Evolutionary conservation across 805 yeast genomes (phyloP), one percentile per base, ranked within the genome.

Genomic region (Nakazawaea wyomingensis): DNA sequence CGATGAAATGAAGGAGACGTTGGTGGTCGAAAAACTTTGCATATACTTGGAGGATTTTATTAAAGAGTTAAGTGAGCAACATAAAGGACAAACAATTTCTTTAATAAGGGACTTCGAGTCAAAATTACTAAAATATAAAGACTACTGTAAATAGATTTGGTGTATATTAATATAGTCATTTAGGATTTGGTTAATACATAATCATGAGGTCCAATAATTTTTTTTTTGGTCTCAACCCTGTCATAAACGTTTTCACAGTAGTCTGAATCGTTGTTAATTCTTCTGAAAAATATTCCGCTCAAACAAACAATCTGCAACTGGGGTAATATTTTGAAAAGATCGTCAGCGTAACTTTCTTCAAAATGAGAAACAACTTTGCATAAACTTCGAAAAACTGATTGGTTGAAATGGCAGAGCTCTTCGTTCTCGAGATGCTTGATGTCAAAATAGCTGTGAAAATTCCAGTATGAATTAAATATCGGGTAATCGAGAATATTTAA

Each of bases 321-420:
- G 1, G 75, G 76, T 20, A 72, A 47, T 7, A 50, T 46, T 4
- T 43, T 45, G 1, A 58, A 59, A 3, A 73, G 38, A 31, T 57
- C 55, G 13, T 62, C 57, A 44, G 71, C 68, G 50, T 72, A 71
- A 0, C 62, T 68, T 39, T 56, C 54, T 50, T 72, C 60, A 50
- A 76, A 77, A 51, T 77, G 82, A 0, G 74, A 59, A 2, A 71
- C 55, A 31, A 71, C 70, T 16, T 57, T 60, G 0, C 62, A 59
- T 27, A 75, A 49, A 0, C 71, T 66, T 7, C 56, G 55, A 46
- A 69, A 76, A 5, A 66, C 66, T 28, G 66, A 56, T 43, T 68
- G 68, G 44, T 74, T 69, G 52, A 71, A 73, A 19, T 54, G 52
- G 44, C 82, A 76, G 18, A 34, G 18, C 1, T 58, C 53, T 33